Base-by-base conservation (phyloP, 805 yeast species). In the Starmerella kuoi region DNA sequence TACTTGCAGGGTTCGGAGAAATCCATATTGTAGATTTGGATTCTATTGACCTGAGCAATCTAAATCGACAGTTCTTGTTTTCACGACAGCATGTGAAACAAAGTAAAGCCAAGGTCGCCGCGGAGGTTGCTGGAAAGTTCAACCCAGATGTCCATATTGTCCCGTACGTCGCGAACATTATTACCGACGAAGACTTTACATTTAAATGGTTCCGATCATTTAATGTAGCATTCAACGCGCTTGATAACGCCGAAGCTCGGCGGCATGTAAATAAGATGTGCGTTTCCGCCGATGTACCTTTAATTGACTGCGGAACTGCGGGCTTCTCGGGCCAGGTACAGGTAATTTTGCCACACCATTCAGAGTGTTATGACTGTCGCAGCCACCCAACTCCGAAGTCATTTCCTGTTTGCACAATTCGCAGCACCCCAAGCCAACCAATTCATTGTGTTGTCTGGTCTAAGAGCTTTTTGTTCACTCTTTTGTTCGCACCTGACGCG, bases 391-490 rank as follows among this genome's bases (percentile, higher is more conserved):
- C 93, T 0, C 95, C 96, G 5, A 86, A 82, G 55, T 72, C 91
- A 0, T 91, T 76, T 59, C 96, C 99, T 0, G 95, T 91, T 1
- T 91, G 99, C 60, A 91, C 98, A 0, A 91, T 91, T 45, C 69
- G 99, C 49, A 84, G 95, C 5, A 91, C 98, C 0, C 99, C 99
- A 0, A 83, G 95, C 0, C 86, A 82, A 56, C 96, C 96, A 0
- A 79, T 91, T 5, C 99, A 91, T 57, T 86, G 95, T 60, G 79
- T 91, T 21, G 94, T 93, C 1, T 91, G 99, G 99, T 94, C 96
- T 7, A 91, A 91, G 58, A 84, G 81, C 53, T 93, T 84, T 56
- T 62, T 91, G 39, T 86, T 91, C 57, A 69, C 74, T 20, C 93
- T 85, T 55, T 65, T 91, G 28, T 88, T 86, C 27, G 70, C 68